A percentile compares a stretch with the other conserved stretches of the same genome.
Evolutionary conservation across 257 asterid genomes (phyloP).

Genomic region (Penstemon barbatus): DNA sequence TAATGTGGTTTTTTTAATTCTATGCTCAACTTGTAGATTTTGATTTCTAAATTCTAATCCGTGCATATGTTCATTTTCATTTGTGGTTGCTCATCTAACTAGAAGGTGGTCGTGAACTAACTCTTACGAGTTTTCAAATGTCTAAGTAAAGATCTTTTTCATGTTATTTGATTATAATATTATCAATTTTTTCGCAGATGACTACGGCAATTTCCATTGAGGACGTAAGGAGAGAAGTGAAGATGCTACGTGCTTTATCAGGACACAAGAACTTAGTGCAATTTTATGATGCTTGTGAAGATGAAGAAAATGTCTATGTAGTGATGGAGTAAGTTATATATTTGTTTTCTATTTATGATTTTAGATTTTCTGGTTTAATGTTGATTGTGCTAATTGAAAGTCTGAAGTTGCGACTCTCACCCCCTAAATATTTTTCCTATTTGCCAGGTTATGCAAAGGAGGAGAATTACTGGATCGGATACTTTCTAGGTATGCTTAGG

Average conservation of each 20-base stretch:
- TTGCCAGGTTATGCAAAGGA: constrained; percentile 75
- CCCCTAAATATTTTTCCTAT: background rate
- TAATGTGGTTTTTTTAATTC: background rate
- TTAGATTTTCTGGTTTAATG: background rate
- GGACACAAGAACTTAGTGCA: constrained; percentile 67
- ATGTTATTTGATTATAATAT: too few species aligned
- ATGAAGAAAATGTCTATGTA: constrained; percentile 58
- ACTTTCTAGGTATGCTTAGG: constrained; percentile 57
- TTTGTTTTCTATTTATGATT: background rate
- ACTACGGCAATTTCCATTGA: constrained; percentile 67
- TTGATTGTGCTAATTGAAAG: background rate
- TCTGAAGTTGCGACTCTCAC: background rate
- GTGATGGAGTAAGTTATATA: constrained; percentile 65
- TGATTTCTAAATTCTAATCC: background rate
- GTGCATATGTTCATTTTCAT: background rate
- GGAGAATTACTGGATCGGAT: constrained; percentile 81
- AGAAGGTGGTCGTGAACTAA: background rate
- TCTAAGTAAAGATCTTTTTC: background rate
- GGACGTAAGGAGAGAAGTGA: constrained; percentile 71
- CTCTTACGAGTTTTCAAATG: background rate
- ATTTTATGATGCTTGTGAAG: constrained; percentile 67
- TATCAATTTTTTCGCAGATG: constrained; percentile 6
- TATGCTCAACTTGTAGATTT: background rate
- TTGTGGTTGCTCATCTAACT: background rate
- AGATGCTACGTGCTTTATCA: constrained; percentile 57